Evolutionary conservation across 768 basidiomycete species (phyloP), one percentile per base, ranked within the genome.

Genomic region (Suillus decipiens): DNA sequence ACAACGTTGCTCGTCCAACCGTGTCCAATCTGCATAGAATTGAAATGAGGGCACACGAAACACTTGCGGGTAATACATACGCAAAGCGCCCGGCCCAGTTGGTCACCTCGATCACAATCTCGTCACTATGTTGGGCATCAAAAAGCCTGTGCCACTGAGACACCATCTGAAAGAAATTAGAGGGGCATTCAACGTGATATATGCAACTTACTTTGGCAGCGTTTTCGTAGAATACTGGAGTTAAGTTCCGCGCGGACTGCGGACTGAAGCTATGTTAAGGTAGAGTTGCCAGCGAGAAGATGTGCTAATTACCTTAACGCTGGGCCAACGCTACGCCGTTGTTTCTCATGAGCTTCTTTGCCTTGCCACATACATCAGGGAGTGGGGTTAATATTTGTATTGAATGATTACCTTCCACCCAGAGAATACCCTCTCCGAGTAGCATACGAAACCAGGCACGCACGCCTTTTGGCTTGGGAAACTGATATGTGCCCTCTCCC

Each of bases 401-500:
- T 8, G 59, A 50, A 42, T 64, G 33, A 42, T 71, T 48, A 83
- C 87, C 87, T 82, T 89, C 87, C 12, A 86, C 79, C 83, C 85
- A 87, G 28, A 88, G 82, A 61, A 89, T 83, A 24, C 87, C 86
- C 72, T 87, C 80, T 14, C 87, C 87, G 7, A 87, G 77, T 1
- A 86, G 80, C 37, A 82, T 82, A 62, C 79, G 79, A 68, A 88
- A 88, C 87, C 87, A 89, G 17, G 81, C 81, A 63, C 87, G 80
- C 22, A 87, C 86, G 28, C 87, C 87, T 55, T 77, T 72, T 10
- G 87, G 84, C 71, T 88, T 88, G 3, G 87, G 87, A 66, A 88
- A 88, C 41, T 73, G 75, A 69, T 87, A 88, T 0, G 81, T 78
- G 14, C 78, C 80, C 67, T 86, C 83, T 34, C 81, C 80, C 1